Evolutionary conservation across 1,284 basidiomycete genomes (phyloP), one percentile per base, ranked within the genome.

Genomic region (Rhizopogon parksii): DNA sequence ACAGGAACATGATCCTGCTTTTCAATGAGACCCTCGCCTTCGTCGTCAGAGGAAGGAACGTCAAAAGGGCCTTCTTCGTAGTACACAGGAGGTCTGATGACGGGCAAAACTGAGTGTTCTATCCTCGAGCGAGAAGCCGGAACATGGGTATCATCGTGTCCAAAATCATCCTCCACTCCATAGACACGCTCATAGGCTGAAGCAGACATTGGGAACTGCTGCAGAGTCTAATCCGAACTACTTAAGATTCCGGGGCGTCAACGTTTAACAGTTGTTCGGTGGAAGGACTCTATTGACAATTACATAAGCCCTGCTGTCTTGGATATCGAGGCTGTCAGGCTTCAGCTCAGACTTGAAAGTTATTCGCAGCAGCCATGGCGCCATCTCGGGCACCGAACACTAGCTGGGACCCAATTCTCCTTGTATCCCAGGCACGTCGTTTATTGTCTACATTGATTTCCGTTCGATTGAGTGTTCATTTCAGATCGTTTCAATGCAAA

Each of bases 401-500:
- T 6, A 80, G 75, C 56, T 89, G 88, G 88, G 89, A 91, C 61
- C 88, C 88, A 36, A 67, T 85, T 5, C 67, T 90, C 42, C 75
- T 91, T 45, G 70, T 88, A 57, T 83, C 86, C 47, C 86, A 91
- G 72, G 86, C 73, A 57, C 55, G 62, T 57, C 2, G 8, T 17
- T 3, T 15, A 6, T 11, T 14, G 4, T 12, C 6, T 0, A 7
- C 27, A 19, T 34, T 45, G 17, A 37, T 32, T 35, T 36, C 21
- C 25, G 19, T 14, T 5, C 53, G 59, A 7, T 60, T 43, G 6
- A 27, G 49, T 39, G 40, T 54, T 34, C 9, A 37, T 14, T 35
- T 21, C 67, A 97, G 89, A 97, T 98, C 60, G 78, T 96, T 53
- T 83, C 91, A 14, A 76, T 98, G 60, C 95, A 98, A 72, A 83